A percentile compares a stretch with the other conserved stretches of the same genome.
phyloP scores from a whole-genome alignment of 805 yeast species.

The Candida vaughaniae region DNA sequence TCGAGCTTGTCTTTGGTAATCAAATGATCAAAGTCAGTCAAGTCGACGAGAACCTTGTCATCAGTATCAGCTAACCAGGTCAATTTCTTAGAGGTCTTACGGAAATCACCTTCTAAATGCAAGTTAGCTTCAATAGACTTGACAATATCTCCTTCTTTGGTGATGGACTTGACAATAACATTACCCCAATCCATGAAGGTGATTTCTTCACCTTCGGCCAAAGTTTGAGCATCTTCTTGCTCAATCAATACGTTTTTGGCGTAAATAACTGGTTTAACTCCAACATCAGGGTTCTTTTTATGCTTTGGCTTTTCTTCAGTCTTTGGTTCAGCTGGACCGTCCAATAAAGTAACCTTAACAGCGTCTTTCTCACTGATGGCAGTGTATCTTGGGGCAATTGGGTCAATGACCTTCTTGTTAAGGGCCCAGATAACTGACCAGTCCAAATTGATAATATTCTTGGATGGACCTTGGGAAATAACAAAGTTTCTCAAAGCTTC shows the following conservation, averaged over 20 bases:
- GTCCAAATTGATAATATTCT: conserved; percentile 93
- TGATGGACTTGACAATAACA: conserved; percentile 70
- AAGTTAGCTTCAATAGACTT: conserved; percentile 70
- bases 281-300: conserved; percentile 91
- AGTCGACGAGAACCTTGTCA: conserved; percentile 69
- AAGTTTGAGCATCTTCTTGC: conserved; percentile 73
- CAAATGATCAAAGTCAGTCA: conserved; percentile 91
- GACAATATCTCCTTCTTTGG: conserved; percentile 56
- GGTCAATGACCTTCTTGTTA: conserved; percentile 96
- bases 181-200: conserved; percentile 99
- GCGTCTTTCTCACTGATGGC: conserved; percentile 67
- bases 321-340: conserved; percentile 64
- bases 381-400: conserved; percentile 93
- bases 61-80: conserved; percentile 90
- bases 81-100: conserved; percentile 89
- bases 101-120: conserved; percentile 94
- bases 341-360: conserved; percentile 62
- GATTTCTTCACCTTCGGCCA: conserved; percentile 81
- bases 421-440: conserved; percentile 98
- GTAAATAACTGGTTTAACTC: conserved; percentile 74
- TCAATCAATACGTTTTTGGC: conserved; percentile 68
- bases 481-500: conserved; percentile 95
- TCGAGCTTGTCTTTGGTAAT: conserved; percentile 93
- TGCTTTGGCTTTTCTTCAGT: conserved; percentile 84
- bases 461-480: conserved; percentile 95